Evolutionary conservation across 768 basidiomycete genomes (phyloP), one percentile per base, ranked within the genome.

Genomic region (Xerocomus potaroensis): DNA sequence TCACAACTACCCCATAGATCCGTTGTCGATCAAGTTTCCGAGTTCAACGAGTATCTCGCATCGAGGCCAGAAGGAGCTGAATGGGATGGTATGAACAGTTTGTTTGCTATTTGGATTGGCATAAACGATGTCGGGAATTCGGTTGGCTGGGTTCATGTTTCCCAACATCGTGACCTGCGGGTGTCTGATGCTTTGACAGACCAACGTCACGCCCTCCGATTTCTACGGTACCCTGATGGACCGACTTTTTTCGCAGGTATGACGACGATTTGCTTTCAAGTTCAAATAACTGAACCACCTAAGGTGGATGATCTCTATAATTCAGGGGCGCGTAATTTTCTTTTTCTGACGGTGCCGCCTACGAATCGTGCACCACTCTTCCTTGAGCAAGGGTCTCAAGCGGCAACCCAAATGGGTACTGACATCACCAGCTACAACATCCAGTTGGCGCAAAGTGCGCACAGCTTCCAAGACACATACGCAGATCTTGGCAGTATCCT

Each of bases 21-120:
- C 1, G 8, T 63, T 15, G 61, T 72, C 0, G 79, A 84, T 48
- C 83, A 87, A 55, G 79, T 85, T 15, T 76, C 77, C 47, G 60
- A 80, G 47, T 85, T 83, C 63, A 64, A 83, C 41, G 54, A 49
- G 15, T 65, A 69, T 8, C 73, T 70, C 1, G 77, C 70, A 2
- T 65, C 55, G 29, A 78, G 77, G 58, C 81, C 81, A 1, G 60
- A 69, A 8, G 65, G 62, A 2, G 73, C 77, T 1, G 73, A 76
- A 0, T 86, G 84, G 84, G 72, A 73, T 19, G 73, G 74, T 46
- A 53, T 58, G 4, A 78, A 84, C 55, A 58, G 81, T 43, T 55
- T 86, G 38, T 85, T 87, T 62, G 77, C 77, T 0, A 63, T 84
- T n/a, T 86, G 75, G 73, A 83, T 87, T 47, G 84, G 84, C 1